Percentiles rank a stretch among this genome's conserved stretches.
These are phyloP conservation scores for Penicillium glabrum DNA, from an alignment of 2,329 filamentous ascomycete species.

Conservation along the genomic window DNA sequence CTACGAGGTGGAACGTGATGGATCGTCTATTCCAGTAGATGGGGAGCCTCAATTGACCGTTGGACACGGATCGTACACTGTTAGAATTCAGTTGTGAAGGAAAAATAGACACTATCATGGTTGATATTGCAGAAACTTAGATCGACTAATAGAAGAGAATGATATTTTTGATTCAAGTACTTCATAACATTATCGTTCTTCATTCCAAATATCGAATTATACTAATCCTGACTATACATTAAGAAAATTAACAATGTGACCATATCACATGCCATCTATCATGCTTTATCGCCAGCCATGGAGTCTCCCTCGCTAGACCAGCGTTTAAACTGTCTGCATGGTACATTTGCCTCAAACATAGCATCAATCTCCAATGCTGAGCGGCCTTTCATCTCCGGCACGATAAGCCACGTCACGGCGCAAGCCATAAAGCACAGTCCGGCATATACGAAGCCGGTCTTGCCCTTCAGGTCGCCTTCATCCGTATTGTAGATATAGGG, in stretches of 20 bases:
- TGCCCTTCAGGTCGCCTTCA: conserved; percentile 41
- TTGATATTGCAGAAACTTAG: not conserved
- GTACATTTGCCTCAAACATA: conserved; percentile 30
- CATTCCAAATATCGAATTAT: not conserved
- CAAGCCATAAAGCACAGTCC: conserved; percentile 32
- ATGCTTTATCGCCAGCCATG: not conserved
- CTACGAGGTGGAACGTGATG: not conserved
- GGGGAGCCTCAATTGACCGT: not conserved
- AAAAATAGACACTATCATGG: not conserved
- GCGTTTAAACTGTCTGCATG: conserved; percentile 23
- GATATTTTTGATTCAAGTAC: not conserved
- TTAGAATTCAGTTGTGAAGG: not conserved
- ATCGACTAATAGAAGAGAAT: not conserved
- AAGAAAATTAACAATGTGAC: not conserved
- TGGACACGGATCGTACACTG: not conserved
- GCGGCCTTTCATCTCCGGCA: conserved; percentile 57
- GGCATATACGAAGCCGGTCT: conserved; percentile 44
- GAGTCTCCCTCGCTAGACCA: conserved; percentile 16
- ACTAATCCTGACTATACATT: not conserved
- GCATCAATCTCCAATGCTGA: conserved; percentile 50
- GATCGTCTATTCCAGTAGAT: not conserved
- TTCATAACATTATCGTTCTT: not conserved
- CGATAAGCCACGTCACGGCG: conserved; percentile 43
- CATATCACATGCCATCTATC: not conserved
- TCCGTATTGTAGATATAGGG: conserved; percentile 55